Evolutionary conservation across 306 rosid species (phyloP), one percentile per base, ranked within the genome.

Genomic region (Lupinus albus): DNA sequence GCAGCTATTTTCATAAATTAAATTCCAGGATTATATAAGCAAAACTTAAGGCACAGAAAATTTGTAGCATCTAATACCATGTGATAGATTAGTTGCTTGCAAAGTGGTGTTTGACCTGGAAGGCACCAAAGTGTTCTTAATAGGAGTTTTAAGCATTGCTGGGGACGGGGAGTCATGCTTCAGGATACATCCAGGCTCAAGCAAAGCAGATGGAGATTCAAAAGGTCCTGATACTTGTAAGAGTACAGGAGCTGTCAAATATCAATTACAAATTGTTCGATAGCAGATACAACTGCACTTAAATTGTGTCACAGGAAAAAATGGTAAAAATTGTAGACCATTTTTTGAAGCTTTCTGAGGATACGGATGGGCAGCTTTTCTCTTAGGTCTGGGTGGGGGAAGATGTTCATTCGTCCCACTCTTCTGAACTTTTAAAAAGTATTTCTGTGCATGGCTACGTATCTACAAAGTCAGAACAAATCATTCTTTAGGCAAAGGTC

Each of bases 341-440:
- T 71, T 84, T 86, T 88, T 86, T 2, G 90, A 81, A 54, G 97
- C 97, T 74, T 91, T 91, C 69, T 91, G 91, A 28, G 97, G 97
- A 75, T 91, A 91, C 20, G 97, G 97, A 77, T 88, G 97, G 67
- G 95, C 72, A 73, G 97, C 97, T 81, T 91, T 91, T 82, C 95
- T 81, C 60, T 91, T 91, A 5, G 97, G 97, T 50, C 97, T 87
- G 46, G 92, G 95, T 2, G 97, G 97, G 45, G 97, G 97, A 52
- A 91, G 84, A 84, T 91, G 95, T 46, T 91, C 97, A 38, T 75
- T 80, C 11, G 91, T 77, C 77, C 97, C 95, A 67, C 58, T 91
- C 81, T 88, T 91, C 63, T 91, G 97, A 81, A 91, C 97, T 82
- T 91, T 91, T 38, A 79, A 78, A 76, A 91, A 91, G 80, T 91